These are phyloP conservation scores for Albizia julibrissin DNA, from an alignment of 306 rosid species.

Conservation along the genomic window DNA sequence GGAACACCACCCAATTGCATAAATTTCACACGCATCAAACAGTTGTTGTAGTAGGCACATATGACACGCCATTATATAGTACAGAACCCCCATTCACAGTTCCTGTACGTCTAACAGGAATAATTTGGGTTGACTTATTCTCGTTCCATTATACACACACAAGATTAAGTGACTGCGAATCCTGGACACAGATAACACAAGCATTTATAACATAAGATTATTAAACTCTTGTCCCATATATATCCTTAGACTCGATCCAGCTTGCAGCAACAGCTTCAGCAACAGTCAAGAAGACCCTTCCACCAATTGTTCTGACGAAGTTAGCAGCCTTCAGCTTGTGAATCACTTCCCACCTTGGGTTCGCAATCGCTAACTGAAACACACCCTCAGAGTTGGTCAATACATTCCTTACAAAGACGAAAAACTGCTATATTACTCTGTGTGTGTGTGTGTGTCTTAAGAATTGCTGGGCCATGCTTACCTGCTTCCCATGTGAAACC, in stretches of 20 bases:
- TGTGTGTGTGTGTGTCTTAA: too few relatives aligned
- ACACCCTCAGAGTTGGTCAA: neutral
- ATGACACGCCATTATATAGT: neutral
- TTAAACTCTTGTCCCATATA: neutral
- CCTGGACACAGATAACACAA: neutral
- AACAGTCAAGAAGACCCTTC: conserved; percentile 58
- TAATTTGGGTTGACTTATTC: conserved; percentile 5
- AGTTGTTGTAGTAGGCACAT: neutral
- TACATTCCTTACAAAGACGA: too few relatives aligned
- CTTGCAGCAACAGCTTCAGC: conserved; percentile 60
- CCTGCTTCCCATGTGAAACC: conserved; percentile 54
- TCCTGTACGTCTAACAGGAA: conserved; percentile 8
- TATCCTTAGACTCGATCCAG: conserved; percentile 14
- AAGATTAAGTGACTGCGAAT: neutral
- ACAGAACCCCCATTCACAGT: neutral
- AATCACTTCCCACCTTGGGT: conserved; percentile 66
- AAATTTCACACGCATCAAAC: conserved; percentile 22
- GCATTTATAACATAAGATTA: neutral
- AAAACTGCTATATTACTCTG: neutral
- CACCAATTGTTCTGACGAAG: conserved; percentile 54
- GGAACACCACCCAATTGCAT: neutral
- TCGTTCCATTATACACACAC: conserved; percentile 11
- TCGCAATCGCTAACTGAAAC: conserved; percentile 57
- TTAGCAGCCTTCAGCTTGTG: conserved; percentile 62
- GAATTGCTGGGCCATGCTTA: conserved; percentile 6